These are phyloP conservation scores for Naganishia randhawae DNA, from an alignment of 768 basidiomycete genomes.

Conservation along the genomic window DNA sequence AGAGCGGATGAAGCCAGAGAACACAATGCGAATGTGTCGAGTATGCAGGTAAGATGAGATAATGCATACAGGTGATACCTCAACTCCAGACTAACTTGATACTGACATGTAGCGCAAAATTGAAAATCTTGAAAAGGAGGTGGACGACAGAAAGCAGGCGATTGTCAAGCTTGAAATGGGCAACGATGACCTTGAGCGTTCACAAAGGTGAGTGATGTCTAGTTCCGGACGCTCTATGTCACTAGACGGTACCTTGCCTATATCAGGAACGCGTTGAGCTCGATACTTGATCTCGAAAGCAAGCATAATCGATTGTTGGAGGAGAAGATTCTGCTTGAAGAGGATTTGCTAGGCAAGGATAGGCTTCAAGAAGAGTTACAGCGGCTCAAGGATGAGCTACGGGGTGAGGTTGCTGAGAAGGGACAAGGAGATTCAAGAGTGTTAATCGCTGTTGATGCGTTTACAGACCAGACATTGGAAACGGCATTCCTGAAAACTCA, in stretches of 20 bases:
- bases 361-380: constrained; percentile 85
- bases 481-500: constrained; percentile 6
- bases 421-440: no score
- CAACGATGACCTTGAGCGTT: constrained; percentile 85
- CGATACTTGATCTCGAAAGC: constrained; percentile 60
- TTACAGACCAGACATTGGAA: constrained; percentile 13
- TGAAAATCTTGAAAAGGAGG: constrained; percentile 62
- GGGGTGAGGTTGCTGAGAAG: no score
- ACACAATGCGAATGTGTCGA: neutral
- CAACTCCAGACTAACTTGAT: neutral
- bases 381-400: constrained; percentile 65
- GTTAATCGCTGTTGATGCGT: neutral
- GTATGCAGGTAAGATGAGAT: constrained; percentile 2
- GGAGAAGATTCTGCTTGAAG: constrained; percentile 94
- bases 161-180: constrained; percentile 50
- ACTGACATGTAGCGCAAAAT: constrained; percentile 74
- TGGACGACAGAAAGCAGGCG: constrained; percentile 46
- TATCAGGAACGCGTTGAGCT: constrained; percentile 49
- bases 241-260: constrained; percentile 54
- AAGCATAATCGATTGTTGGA: constrained; percentile 87
- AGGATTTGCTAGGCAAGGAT: constrained; percentile 87
- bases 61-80: no score
- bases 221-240: neutral
- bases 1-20: neutral
- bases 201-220: constrained; percentile 73